These are phyloP conservation scores for Zalaria obscura DNA, from an alignment of 2,329 filamentous ascomycete genomes.

Conservation along the genomic window DNA sequence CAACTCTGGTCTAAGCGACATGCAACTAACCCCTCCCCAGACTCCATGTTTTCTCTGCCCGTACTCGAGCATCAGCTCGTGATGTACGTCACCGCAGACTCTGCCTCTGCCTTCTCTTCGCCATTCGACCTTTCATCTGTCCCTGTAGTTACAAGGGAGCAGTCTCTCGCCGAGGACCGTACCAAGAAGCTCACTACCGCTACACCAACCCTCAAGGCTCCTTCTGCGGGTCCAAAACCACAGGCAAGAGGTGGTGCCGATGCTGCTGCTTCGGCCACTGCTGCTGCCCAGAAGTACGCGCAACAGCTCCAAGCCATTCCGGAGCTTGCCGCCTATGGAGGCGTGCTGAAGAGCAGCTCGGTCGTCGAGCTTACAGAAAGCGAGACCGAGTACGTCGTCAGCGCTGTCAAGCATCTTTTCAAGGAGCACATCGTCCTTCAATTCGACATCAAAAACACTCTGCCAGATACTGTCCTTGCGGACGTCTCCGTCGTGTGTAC, in stretches of 20 bases:
- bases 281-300: constrained; percentile 75
- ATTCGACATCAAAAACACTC: constrained; percentile 95
- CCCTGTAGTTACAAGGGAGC: constrained; percentile 85
- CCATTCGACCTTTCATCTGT: constrained; percentile 88
- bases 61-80: constrained; percentile 95
- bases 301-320: constrained; percentile 79
- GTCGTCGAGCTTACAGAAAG: constrained; percentile 86
- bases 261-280: constrained; percentile 56
- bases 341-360: constrained; percentile 78
- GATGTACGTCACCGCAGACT: constrained; percentile 89
- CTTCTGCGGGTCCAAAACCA: constrained; percentile 66
- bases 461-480: constrained; percentile 79
- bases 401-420: constrained; percentile 91
- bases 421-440: constrained; percentile 93
- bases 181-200: constrained; percentile 94
- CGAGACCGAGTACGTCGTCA: constrained; percentile 94
- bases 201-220: constrained; percentile 85
- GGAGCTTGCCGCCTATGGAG: constrained; percentile 80
- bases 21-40: constrained; percentile 28
- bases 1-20: neutral
- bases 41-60: constrained; percentile 88
- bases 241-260: constrained; percentile 60
- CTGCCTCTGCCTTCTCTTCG: constrained; percentile 67
- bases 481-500: constrained; percentile 74
- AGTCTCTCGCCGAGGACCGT: constrained; percentile 89